Conservation (phyloP, 495 filamentous ascomycete species). For the Aspergillus ostianus region DNA sequence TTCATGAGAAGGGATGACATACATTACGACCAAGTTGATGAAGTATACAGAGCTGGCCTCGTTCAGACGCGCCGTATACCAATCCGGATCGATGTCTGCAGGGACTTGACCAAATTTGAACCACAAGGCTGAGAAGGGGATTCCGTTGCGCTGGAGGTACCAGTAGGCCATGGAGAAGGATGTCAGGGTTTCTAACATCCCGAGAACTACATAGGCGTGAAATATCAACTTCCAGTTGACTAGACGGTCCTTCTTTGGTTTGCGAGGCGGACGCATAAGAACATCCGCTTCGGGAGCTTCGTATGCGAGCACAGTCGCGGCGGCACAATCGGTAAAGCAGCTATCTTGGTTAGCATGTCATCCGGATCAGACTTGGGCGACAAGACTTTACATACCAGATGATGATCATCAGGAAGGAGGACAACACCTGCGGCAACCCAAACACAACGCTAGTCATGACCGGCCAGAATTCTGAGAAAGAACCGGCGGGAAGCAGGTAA, state of each 20-base stretch:
- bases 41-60: slow-evolving; percentile 33
- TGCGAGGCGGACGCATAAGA: slow-evolving; percentile 56
- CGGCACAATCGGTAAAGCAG: slow-evolving; percentile 60
- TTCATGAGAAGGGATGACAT: neutral
- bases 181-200: slow-evolving; percentile 55
- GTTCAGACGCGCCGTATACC: slow-evolving; percentile 47
- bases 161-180: slow-evolving; percentile 67
- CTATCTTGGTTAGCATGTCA: slow-evolving; percentile 34
- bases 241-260: slow-evolving; percentile 58
- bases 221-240: slow-evolving; percentile 64
- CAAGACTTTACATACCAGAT: slow-evolving; percentile 59
- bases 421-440: slow-evolving; percentile 65
- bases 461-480: slow-evolving; percentile 68
- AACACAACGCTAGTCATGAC: slow-evolving; percentile 66
- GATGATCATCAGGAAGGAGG: slow-evolving; percentile 67
- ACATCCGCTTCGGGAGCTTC: slow-evolving; percentile 61
- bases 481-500: slow-evolving; percentile 61
- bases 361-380: slow-evolving; percentile 19
- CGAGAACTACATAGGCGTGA: slow-evolving; percentile 63
- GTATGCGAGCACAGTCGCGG: slow-evolving; percentile 62
- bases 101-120: slow-evolving; percentile 57
- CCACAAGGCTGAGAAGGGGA: slow-evolving; percentile 57
- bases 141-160: slow-evolving; percentile 48
- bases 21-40: slow-evolving; percentile 33
- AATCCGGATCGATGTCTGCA: slow-evolving; percentile 43